phyloP scores from a whole-genome alignment of 257 asterid genomes.

The Solanum chmielewskii region DNA sequence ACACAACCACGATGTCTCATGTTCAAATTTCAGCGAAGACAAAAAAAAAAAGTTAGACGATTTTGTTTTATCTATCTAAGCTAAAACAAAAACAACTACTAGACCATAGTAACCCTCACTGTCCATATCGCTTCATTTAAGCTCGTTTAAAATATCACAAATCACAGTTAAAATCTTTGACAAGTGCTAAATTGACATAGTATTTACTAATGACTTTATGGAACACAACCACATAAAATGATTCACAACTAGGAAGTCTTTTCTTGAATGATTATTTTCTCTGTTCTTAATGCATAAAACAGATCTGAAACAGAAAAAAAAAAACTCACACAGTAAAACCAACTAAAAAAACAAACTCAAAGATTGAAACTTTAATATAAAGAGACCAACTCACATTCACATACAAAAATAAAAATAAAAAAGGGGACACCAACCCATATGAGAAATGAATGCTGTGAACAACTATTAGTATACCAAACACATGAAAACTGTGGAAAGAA shows the following conservation, averaged over 20 bases:
- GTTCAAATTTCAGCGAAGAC: not conserved
- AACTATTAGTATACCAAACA: not conserved
- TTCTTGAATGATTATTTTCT: not conserved
- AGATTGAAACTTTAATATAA: not conserved
- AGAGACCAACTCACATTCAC: not conserved
- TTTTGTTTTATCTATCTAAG: too few relatives aligned
- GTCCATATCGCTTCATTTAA: not conserved
- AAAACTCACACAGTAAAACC: not conserved
- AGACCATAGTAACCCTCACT: not conserved
- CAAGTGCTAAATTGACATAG: not conserved
- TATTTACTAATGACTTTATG: not conserved
- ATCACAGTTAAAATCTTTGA: not conserved
- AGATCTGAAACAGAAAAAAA: not conserved
- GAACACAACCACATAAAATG: not conserved
- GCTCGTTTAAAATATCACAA: not conserved
- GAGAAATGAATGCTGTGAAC: not conserved
- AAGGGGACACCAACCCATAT: not conserved
- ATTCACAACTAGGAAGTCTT: not conserved
- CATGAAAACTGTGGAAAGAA: not conserved
- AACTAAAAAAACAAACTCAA: not conserved
- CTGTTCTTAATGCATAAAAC: not conserved
- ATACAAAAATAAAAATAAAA: not conserved
- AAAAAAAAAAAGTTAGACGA: not conserved
- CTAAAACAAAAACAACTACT: not conserved
- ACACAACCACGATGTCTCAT: accelerated